phyloP scores from a whole-genome alignment of 139 green algal genomes.

The Bryopsis sp. region DNA sequence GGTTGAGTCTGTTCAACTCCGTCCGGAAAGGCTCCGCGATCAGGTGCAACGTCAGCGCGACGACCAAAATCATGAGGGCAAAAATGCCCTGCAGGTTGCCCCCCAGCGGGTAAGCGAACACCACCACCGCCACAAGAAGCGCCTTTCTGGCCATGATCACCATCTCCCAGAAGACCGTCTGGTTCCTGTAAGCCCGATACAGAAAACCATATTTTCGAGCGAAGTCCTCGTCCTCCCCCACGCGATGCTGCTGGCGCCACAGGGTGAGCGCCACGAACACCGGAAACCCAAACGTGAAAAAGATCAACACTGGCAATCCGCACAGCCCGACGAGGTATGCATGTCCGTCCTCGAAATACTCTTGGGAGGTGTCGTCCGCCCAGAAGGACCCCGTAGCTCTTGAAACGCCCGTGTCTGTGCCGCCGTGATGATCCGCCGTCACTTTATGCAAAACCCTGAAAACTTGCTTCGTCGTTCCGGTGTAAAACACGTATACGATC shows the following conservation, averaged over 20 bases:
- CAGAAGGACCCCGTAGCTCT: background rate
- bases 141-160: constrained; percentile 16
- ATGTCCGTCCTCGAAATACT: constrained; percentile 14
- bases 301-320: background rate
- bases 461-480: no score
- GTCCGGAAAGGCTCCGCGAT: background rate
- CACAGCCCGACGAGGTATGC: background rate
- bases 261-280: background rate
- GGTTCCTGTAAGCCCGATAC: constrained; percentile 4
- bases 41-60: constrained; percentile 6
- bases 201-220: constrained; percentile 5
- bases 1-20: constrained; percentile 5
- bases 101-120: constrained; percentile 13
- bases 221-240: background rate
- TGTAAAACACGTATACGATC: no score
- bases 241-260: background rate
- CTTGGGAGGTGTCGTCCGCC: constrained; percentile 1
- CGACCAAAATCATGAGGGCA: background rate
- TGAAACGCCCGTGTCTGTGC: no score
- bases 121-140: background rate
- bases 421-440: background rate
- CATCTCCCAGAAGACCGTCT: constrained; percentile 8
- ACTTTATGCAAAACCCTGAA: background rate
- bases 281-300: constrained; percentile 12
- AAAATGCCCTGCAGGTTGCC: constrained; percentile 16